Evolutionary conservation across 2,329 filamentous ascomycete species (phyloP).

Genomic region (Aspergillus spinulosporus): DNA sequence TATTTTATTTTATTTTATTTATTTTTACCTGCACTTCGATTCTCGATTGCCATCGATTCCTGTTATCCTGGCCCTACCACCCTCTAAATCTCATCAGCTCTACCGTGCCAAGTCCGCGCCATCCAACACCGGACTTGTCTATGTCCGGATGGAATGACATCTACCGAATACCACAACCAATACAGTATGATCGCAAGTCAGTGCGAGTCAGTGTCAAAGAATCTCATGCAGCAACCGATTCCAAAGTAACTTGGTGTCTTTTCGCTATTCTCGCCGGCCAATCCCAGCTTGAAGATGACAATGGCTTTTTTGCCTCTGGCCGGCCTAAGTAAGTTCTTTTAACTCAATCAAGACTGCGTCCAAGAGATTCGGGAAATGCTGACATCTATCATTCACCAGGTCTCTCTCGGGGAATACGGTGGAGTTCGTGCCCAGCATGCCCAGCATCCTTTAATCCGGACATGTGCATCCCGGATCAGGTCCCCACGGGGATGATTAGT

Average conservation of each 20-base stretch:
- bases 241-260: background rate
- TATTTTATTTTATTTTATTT: too few species aligned
- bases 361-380: too few species aligned
- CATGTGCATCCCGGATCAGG: background rate
- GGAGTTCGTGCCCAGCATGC: background rate
- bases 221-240: background rate
- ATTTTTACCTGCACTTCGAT: too few species aligned
- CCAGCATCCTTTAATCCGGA: background rate
- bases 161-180: background rate
- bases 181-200: background rate
- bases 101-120: background rate
- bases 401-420: background rate
- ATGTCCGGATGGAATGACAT: background rate
- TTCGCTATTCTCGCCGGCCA: too few species aligned
- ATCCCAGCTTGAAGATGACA: too few species aligned
- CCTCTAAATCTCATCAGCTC: background rate
- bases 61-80: too few species aligned
- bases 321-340: background rate
- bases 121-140: background rate
- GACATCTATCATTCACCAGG: background rate
- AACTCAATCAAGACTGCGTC: background rate
- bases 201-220: background rate
- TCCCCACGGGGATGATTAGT: constrained; percentile 2
- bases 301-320: too few species aligned
- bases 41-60: too few species aligned